A percentile compares a stretch with the other conserved stretches of the same genome.
Conservation (phyloP, 768 basidiomycete genomes). For the Mycena olivaceomarginata region DNA sequence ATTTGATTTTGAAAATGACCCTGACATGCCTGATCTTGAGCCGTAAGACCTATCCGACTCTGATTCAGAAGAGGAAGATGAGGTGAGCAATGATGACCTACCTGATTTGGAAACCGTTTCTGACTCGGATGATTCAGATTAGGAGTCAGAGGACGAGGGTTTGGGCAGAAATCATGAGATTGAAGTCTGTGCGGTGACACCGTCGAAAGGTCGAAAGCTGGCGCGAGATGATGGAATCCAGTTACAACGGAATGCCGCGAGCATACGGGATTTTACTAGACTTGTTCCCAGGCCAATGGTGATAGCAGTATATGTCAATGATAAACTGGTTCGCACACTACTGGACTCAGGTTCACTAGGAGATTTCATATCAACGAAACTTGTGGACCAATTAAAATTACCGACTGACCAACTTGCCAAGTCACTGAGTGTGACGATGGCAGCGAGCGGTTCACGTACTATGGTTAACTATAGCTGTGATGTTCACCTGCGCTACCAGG, state of each 20-base stretch:
- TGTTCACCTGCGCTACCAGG: conserved; percentile 50
- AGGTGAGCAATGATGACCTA: not conserved
- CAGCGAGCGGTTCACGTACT: conserved; percentile 52
- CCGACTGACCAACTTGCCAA: conserved; percentile 46
- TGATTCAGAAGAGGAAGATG: not conserved
- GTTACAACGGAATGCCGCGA: not conserved
- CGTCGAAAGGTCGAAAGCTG: not conserved
- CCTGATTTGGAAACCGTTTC: not conserved
- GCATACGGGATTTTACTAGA: not conserved
- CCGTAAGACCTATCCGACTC: too few relatives aligned
- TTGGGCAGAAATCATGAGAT: not conserved
- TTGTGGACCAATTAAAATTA: conserved; percentile 53
- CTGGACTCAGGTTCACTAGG: conserved; percentile 54
- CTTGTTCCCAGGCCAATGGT: not conserved
- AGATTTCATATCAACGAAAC: conserved; percentile 56
- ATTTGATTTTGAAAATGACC: too few relatives aligned
- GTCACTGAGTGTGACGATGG: conserved; percentile 54
- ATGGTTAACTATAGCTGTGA: conserved; percentile 49
- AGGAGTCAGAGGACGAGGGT: too few relatives aligned
- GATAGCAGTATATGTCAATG: not conserved
- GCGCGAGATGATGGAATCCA: not conserved
- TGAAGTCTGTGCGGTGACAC: not conserved
- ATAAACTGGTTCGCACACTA: conserved; percentile 48
- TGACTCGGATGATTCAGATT: not conserved
- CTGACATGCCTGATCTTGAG: too few relatives aligned